These are phyloP conservation scores for Knoxdaviesia proteae DNA, from an alignment of 2,329 filamentous ascomycete species.

Conservation along the genomic window DNA sequence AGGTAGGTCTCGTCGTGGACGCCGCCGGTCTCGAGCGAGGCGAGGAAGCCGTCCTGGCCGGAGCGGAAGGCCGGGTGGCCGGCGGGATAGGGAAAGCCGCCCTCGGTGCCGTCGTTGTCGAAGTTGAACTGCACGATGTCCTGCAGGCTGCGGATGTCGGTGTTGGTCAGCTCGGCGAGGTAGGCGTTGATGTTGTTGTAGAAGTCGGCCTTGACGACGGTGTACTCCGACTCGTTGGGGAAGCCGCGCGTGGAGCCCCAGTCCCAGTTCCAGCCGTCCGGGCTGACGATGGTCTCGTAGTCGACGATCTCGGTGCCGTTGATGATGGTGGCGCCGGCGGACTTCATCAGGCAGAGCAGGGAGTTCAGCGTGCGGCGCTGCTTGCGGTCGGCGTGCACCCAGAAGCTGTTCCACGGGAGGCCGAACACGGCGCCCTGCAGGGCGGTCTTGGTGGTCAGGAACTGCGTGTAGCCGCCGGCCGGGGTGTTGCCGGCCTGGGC, in stretches of 20 bases:
- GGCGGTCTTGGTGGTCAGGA: constrained; percentile 27
- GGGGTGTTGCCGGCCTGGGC: constrained; percentile 35
- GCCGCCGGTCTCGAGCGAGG: constrained; percentile 38
- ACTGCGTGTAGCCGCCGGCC: constrained; percentile 31
- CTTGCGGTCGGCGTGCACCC: constrained; percentile 35
- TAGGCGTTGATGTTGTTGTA: constrained; percentile 42
- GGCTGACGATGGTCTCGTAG: constrained; percentile 39
- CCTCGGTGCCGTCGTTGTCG: constrained; percentile 44
- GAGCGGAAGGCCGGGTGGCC: constrained; percentile 42
- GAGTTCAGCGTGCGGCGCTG: constrained; percentile 30
- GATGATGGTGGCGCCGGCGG: constrained; percentile 44
- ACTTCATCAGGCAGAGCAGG: constrained; percentile 22
- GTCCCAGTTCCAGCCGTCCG: constrained; percentile 56
- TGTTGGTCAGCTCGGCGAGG: constrained; percentile 40
- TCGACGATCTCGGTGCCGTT: constrained; percentile 49
- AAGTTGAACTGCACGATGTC: constrained; percentile 47
- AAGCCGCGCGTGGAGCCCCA: constrained; percentile 39
- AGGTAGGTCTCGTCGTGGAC: constrained; percentile 42
- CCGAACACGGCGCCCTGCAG: constrained; percentile 46
- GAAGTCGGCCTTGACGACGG: constrained; percentile 50
- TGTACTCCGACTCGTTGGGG: constrained; percentile 56
- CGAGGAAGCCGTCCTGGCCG: constrained; percentile 52
- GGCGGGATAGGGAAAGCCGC: constrained; percentile 35
- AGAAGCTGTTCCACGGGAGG: constrained; percentile 52
- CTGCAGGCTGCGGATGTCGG: constrained; percentile 33